phyloP scores from a whole-genome alignment of 1,284 basidiomycete species.

The Irpex sp. region DNA sequence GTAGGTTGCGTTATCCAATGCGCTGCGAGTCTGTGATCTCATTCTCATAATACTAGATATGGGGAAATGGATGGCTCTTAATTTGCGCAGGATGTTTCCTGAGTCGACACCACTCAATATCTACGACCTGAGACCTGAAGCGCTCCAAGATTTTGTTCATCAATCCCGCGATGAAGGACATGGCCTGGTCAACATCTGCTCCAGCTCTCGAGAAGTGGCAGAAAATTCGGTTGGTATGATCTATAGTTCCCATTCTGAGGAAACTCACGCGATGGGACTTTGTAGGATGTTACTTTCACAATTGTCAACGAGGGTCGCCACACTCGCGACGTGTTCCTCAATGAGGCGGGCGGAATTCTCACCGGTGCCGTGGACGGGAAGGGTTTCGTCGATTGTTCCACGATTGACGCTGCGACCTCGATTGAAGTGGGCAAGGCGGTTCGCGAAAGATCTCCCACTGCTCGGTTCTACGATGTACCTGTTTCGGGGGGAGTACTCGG shows the following conservation, averaged over 20 bases:
- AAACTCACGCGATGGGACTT: not conserved
- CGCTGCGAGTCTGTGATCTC: not conserved
- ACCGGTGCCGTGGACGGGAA: not conserved
- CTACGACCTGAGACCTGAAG: not conserved
- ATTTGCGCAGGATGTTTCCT: not conserved
- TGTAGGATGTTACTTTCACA: not conserved
- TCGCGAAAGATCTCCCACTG: not conserved
- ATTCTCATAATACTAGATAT: not conserved
- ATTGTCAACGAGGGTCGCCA: not conserved
- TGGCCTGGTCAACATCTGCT: not conserved
- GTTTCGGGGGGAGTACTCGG: not conserved
- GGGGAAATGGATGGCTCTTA: not conserved
- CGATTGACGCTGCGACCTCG: not conserved
- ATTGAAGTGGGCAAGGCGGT: constrained; percentile 1
- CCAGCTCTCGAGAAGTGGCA: not conserved
- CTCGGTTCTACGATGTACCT: not conserved
- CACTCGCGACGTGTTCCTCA: not conserved
- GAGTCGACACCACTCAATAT: not conserved
- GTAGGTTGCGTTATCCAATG: not conserved
- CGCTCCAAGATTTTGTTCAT: not conserved
- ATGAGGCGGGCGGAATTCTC: not conserved
- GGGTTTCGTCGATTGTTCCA: not conserved
- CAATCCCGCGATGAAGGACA: not conserved
- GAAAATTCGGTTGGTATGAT: not conserved
- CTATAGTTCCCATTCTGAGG: not conserved